phyloP scores from a whole-genome alignment of 257 asterid species.

The Euphrasia confusa region DNA sequence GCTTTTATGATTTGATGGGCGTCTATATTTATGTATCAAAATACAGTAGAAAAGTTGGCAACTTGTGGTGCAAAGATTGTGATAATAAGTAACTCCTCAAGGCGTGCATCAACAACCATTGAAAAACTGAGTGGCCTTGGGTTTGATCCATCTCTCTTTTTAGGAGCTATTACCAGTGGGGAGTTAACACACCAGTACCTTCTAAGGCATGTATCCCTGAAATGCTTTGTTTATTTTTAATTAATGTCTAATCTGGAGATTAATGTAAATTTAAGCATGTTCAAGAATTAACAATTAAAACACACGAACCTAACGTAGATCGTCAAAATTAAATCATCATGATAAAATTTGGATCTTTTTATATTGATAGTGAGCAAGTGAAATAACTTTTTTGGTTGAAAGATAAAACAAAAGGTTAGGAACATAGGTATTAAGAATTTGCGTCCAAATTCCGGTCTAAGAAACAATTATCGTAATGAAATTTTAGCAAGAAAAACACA shows the following conservation, averaged over 20 bases:
- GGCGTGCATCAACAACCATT: slow-evolving; percentile 83
- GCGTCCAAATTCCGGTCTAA: too few species aligned
- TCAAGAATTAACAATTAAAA: too few species aligned
- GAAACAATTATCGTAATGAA: too few species aligned
- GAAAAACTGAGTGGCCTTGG: slow-evolving; percentile 79
- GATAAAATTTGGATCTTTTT: too few species aligned
- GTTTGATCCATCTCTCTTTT: slow-evolving; percentile 72
- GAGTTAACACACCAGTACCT: slow-evolving; percentile 87
- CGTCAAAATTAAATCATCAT: too few species aligned
- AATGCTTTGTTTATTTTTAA: neutral
- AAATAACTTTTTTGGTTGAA: too few species aligned
- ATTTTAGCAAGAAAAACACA: too few species aligned
- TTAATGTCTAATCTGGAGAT: neutral
- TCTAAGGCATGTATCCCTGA: slow-evolving; percentile 40
- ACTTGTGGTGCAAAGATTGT: slow-evolving; percentile 81
- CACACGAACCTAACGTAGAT: too few species aligned
- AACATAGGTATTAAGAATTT: too few species aligned
- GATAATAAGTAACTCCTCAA: slow-evolving; percentile 87
- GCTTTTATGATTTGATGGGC: slow-evolving; percentile 16
- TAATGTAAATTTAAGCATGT: neutral
- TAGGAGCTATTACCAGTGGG: slow-evolving; percentile 93
- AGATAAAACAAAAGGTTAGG: too few species aligned
- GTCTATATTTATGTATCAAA: slow-evolving; percentile 16
- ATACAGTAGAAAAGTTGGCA: slow-evolving; percentile 80
- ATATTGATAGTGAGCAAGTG: too few species aligned